Conservation (phyloP, 176 grass and related monocot species). For the Cymbopogon citratus region DNA sequence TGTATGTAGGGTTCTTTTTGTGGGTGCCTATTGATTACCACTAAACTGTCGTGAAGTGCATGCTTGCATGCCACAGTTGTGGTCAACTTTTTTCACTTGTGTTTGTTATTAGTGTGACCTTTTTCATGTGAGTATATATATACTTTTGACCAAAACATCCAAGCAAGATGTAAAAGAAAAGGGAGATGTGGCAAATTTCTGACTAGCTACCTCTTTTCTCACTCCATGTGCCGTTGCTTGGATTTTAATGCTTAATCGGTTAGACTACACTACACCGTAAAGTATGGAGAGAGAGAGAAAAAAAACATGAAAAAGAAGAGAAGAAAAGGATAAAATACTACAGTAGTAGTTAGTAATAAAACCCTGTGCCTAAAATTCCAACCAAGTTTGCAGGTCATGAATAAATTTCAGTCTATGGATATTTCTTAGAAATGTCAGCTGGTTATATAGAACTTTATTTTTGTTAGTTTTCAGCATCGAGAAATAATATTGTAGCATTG, state of each 20-base stretch:
- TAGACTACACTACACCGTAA: neutral
- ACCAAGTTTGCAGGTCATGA: neutral
- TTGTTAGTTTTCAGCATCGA: neutral
- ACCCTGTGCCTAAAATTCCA: too few species aligned
- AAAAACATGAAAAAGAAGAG: neutral
- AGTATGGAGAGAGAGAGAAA: neutral
- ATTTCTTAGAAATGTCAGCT: neutral
- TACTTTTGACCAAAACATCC: slow-evolving; percentile 9
- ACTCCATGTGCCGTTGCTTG: neutral
- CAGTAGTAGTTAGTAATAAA: too few species aligned
- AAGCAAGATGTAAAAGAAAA: neutral
- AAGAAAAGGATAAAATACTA: neutral
- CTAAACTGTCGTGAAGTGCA: neutral
- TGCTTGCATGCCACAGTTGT: neutral
- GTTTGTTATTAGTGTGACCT: neutral
- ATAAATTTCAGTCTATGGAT: neutral
- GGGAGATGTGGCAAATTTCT: slow-evolving; percentile 1
- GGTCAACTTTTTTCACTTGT: neutral
- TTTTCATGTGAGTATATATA: neutral
- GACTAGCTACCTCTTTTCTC: neutral
- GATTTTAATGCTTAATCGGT: neutral
- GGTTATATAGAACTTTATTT: neutral
- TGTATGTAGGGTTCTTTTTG: neutral
- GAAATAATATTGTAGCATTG: neutral
- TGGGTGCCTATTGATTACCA: neutral